phyloP scores from a whole-genome alignment of 306 rosid genomes.

The Trichosanthes truncata region DNA sequence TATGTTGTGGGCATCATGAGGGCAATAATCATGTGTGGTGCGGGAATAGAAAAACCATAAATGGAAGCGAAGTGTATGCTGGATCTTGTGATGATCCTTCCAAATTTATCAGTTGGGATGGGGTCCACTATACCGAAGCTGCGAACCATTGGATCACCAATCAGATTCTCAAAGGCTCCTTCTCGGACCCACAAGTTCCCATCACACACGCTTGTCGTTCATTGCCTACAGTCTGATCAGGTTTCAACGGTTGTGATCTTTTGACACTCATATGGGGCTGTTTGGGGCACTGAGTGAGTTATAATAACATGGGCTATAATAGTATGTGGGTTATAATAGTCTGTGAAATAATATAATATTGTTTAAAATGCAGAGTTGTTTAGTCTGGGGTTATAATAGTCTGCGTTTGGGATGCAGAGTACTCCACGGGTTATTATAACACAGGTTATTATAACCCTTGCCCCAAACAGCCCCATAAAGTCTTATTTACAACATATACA shows the following conservation, averaged over 20 bases:
- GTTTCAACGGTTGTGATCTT: not conserved
- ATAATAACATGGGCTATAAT: too few species aligned
- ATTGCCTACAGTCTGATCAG: not conserved
- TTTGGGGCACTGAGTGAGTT: too few species aligned
- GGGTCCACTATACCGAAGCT: slow-evolving; percentile 74
- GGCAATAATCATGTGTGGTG: slow-evolving; percentile 38
- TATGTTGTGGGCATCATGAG: slow-evolving; percentile 75
- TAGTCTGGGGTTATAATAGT: too few species aligned
- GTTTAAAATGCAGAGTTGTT: too few species aligned
- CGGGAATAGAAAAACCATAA: slow-evolving; percentile 34
- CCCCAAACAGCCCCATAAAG: too few species aligned
- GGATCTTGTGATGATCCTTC: slow-evolving; percentile 71
- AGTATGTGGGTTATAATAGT: too few species aligned
- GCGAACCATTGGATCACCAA: slow-evolving; percentile 66
- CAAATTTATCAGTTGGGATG: slow-evolving; percentile 74
- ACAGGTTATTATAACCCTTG: too few species aligned
- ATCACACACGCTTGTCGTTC: slow-evolving; percentile 37
- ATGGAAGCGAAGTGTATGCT: slow-evolving; percentile 39
- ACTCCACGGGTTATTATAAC: too few species aligned
- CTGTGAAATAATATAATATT: too few species aligned
- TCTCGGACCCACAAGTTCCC: slow-evolving; percentile 48
- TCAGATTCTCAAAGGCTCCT: slow-evolving; percentile 40
- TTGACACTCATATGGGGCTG: not conserved
- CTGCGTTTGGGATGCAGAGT: too few species aligned
- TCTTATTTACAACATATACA: not conserved